These are phyloP conservation scores for Penicillium sp. DNA, from an alignment of 2,329 filamentous ascomycete species.

Conservation along the genomic window DNA sequence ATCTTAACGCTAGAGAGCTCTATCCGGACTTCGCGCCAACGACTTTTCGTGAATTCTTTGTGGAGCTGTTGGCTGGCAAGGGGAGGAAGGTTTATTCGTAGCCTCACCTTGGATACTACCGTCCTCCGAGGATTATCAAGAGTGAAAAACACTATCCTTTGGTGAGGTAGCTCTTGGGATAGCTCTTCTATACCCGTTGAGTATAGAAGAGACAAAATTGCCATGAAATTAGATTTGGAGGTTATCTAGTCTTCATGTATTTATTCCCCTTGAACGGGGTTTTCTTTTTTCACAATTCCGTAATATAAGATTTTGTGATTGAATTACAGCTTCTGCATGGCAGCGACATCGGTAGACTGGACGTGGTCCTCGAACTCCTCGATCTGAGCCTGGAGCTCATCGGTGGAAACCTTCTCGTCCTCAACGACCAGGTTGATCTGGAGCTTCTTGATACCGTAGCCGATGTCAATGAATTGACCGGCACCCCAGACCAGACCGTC, in stretches of 20 bases:
- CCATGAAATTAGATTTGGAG: no score
- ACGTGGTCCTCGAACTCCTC: constrained; percentile 90
- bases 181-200: no score
- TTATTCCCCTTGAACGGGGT: background rate
- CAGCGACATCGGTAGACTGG: constrained; percentile 86
- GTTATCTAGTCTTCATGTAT: no score
- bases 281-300: no score
- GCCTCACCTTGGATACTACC: constrained; percentile 2
- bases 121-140: no score
- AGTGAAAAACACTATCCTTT: no score
- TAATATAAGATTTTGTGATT: no score
- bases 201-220: no score
- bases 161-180: no score
- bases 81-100: constrained; percentile 13
- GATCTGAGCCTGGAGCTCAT: constrained; percentile 87
- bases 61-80: constrained; percentile 42
- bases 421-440: constrained; percentile 98
- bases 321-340: constrained; percentile 88
- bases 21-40: constrained; percentile 52
- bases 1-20: constrained; percentile 52
- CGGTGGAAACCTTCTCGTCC: constrained; percentile 90
- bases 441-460: constrained; percentile 98
- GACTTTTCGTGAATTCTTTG: constrained; percentile 36
- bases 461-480: constrained; percentile 85
- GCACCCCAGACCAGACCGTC: constrained; percentile 97